phyloP scores from a whole-genome alignment of 1,284 basidiomycete genomes.

The Melampsora larici-populina region DNA sequence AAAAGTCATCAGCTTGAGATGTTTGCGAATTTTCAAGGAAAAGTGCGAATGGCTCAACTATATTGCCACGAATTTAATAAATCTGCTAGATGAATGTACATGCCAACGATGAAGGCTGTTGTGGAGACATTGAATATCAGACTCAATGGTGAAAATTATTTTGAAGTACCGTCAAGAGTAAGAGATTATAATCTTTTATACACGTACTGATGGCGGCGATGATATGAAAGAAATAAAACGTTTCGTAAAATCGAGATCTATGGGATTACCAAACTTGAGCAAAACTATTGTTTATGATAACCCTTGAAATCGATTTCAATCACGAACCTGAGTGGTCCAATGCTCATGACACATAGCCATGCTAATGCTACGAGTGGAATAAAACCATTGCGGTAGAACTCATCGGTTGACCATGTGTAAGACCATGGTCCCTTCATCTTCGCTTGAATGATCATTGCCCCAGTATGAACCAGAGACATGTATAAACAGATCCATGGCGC shows the following conservation, averaged over 20 bases:
- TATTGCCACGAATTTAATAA: conserved; percentile 24
- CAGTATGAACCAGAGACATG: conserved; percentile 32
- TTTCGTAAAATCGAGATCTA: conserved; percentile 35
- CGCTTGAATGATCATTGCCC: conserved; percentile 31
- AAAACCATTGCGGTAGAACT: conserved; percentile 35
- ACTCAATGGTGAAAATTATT: neutral
- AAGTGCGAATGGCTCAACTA: neutral
- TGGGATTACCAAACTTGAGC: too few relatives aligned
- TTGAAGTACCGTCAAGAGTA: neutral
- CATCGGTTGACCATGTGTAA: conserved; percentile 8
- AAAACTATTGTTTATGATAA: too few relatives aligned
- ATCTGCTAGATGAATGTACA: conserved; percentile 32
- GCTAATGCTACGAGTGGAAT: conserved; percentile 14
- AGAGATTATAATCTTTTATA: too few relatives aligned
- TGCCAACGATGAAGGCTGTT: conserved; percentile 21
- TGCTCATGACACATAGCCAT: conserved; percentile 38
- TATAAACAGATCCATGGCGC: conserved; percentile 39
- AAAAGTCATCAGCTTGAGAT: neutral
- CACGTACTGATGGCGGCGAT: conserved; percentile 27
- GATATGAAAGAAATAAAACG: conserved; percentile 31
- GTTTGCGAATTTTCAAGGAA: neutral
- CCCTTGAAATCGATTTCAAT: too few relatives aligned
- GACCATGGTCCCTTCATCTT: conserved; percentile 18
- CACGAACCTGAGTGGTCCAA: conserved; percentile 40
- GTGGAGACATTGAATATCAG: neutral